Evolutionary conservation across 2,329 filamentous ascomycete genomes (phyloP), one percentile per base, ranked within the genome.

Genomic region (Apiospora kogelbergensis): DNA sequence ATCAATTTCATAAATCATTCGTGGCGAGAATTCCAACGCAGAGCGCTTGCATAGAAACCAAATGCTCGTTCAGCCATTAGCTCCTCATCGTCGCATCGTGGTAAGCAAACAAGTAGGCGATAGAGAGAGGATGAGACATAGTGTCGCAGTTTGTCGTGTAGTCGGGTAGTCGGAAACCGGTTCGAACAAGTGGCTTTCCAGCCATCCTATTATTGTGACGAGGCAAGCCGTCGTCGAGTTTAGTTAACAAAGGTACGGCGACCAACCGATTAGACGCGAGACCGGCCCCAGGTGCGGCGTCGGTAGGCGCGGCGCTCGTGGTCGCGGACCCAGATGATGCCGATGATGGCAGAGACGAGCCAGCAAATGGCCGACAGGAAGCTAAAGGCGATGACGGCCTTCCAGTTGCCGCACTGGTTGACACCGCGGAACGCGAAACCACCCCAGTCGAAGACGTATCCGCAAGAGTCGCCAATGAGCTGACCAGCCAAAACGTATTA

Each of bases 331-430:
- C 86, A 88, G 76, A 86, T 82, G 73, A 88, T 76, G 63, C 85
- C 88, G 57, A 93, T 76, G 24, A 91, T 75, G 20, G 85, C 86
- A 63, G 89, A 91, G 15, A 83, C 86, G 48, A 94, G 85, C 91
- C 91, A 94, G 76, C 90, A 83, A 72, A 92, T 84, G 68, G 90
- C 90, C 2, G 89, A 90, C 68, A 94, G 80, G 81, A 94, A 94
- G 65, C 85, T 82, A 76, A 94, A 94, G 5, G 91, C 91, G 73
- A 93, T 86, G 71, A 88, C 84, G 48, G 92, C 88, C 81, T 91
- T 93, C 86, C 88, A 92, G 74, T 89, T 86, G 69, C 87, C 84
- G 79, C 92, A 95, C n/a, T 78, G 77, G 63, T 85, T 80, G 72
- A 83, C 81, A 63, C 81, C 81, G 60, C 80, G 73, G 66, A 86